A percentile compares a stretch with the other conserved stretches of the same genome.
phyloP scores from a whole-genome alignment of 202 grass and related monocot species.

The Dendrocalamus latiflorus region DNA sequence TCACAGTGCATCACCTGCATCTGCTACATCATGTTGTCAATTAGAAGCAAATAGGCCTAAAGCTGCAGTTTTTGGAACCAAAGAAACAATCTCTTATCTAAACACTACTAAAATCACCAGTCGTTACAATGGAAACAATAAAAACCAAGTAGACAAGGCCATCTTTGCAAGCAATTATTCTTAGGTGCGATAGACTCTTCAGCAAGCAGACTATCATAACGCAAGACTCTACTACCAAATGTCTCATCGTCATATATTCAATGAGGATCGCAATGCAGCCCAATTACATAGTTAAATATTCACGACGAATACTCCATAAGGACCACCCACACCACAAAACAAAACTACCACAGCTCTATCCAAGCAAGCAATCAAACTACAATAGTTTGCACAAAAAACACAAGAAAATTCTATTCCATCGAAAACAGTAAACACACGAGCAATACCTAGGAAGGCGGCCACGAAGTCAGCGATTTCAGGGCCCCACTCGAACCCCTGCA shows the following conservation, averaged over 20 bases:
- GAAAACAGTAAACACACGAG: neutral
- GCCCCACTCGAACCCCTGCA: constrained; percentile 61
- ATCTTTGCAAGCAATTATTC: neutral
- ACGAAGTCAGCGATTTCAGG: constrained; percentile 57
- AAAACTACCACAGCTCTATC: neutral
- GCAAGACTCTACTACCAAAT: neutral
- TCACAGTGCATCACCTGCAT: neutral
- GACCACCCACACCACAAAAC: neutral
- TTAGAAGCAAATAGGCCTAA: neutral
- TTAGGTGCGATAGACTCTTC: neutral
- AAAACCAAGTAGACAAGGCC: neutral
- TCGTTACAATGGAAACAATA: neutral
- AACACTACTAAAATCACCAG: neutral
- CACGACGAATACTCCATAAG: neutral
- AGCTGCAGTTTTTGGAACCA: neutral
- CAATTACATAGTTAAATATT: neutral
- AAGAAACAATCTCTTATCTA: neutral
- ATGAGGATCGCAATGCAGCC: neutral
- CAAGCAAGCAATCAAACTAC: neutral
- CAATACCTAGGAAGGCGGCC: constrained; percentile 60
- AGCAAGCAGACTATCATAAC: neutral
- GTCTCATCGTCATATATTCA: neutral
- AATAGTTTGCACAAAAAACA: neutral
- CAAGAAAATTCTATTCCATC: neutral
- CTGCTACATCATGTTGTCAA: neutral